phyloP scores from a whole-genome alignment of 208 protist genomes.

The Naegleria lovaniensis region DNA sequence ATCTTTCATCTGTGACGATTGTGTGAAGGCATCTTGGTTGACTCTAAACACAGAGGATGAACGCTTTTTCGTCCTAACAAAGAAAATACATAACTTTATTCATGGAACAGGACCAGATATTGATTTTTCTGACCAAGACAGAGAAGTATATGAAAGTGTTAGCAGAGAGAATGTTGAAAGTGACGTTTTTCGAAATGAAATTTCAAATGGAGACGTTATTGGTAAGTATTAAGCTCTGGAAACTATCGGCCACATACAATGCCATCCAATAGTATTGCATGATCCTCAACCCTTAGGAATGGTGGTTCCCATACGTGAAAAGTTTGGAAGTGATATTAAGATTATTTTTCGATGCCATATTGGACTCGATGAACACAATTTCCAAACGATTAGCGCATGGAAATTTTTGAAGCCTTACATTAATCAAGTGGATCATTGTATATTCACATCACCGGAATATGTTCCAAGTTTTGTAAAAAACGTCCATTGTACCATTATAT shows the following conservation, averaged over 20 bases:
- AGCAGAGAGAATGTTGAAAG: background rate
- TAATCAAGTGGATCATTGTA: background rate
- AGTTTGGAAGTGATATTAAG: background rate
- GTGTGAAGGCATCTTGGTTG: background rate
- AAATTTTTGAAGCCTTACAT: background rate
- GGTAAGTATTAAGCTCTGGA: background rate
- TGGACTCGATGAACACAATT: background rate
- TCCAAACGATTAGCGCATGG: background rate
- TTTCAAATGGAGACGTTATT: background rate
- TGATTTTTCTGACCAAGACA: background rate
- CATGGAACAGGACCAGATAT: background rate
- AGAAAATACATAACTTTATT: background rate
- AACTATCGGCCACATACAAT: background rate
- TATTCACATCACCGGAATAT: background rate
- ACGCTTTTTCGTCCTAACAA: background rate
- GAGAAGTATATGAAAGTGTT: background rate
- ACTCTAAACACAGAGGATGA: background rate
- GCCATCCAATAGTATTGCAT: background rate
- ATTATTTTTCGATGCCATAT: background rate
- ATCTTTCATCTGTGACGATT: too few relatives aligned
- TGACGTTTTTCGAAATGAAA: background rate
- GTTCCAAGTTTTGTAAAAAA: background rate
- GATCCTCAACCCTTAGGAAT: background rate
- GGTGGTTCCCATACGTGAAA: background rate
- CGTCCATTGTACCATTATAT: background rate